These are phyloP conservation scores for Sphaerobolus stellatus DNA, from an alignment of 1,284 basidiomycete species.

Conservation along the genomic window DNA sequence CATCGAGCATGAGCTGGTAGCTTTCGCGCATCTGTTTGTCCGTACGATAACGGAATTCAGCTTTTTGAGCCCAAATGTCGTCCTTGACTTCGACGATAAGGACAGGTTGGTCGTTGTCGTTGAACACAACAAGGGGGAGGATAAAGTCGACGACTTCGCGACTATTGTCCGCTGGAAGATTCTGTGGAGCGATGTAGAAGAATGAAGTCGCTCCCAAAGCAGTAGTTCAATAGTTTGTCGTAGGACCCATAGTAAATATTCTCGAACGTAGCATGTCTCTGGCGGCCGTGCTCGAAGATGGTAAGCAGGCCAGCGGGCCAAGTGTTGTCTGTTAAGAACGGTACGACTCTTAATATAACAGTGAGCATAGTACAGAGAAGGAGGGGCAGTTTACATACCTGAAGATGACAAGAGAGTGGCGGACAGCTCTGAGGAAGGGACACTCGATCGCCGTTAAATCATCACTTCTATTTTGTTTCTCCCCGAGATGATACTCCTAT, in stretches of 20 bases:
- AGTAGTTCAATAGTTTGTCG: constrained; percentile 26
- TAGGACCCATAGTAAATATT: constrained; percentile 28
- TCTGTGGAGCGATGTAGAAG: constrained; percentile 22
- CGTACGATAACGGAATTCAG: constrained; percentile 20
- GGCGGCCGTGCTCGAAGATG: constrained; percentile 20
- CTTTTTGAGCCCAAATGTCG: constrained; percentile 20
- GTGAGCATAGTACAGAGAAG: no score
- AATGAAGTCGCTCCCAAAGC: constrained; percentile 21
- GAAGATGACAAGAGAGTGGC: no score
- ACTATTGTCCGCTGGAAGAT: constrained; percentile 10
- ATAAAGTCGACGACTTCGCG: constrained; percentile 16
- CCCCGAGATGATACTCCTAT: no score
- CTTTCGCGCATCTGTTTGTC: constrained; percentile 23
- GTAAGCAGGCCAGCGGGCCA: constrained; percentile 23
- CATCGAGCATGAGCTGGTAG: constrained; percentile 20
- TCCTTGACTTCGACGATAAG: constrained; percentile 23
- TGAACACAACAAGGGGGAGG: constrained; percentile 18
- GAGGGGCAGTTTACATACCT: no score
- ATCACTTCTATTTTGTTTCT: no score
- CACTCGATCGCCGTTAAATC: no score
- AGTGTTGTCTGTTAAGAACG: constrained; percentile 13
- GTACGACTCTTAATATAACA: no score
- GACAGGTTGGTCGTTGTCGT: constrained; percentile 16
- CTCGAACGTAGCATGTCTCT: constrained; percentile 12
- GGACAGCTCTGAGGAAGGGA: no score